phyloP scores from a whole-genome alignment of 2,329 filamentous ascomycete species.

The Aspergillus pseudonomiae region DNA sequence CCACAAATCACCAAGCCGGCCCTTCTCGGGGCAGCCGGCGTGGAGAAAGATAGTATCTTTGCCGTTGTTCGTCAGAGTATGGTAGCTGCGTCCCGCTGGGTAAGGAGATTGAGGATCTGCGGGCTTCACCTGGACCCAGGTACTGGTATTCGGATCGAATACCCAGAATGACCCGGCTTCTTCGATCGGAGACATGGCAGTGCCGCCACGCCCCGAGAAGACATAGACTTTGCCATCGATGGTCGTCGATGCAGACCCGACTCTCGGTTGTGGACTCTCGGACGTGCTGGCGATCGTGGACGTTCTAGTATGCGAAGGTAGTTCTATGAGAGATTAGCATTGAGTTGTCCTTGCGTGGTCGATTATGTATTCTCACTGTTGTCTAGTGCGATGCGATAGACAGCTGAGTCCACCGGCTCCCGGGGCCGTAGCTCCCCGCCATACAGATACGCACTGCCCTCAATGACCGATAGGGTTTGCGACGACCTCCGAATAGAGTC shows the following conservation, averaged over 20 bases:
- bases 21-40: slow-evolving; percentile 69
- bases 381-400: slow-evolving; percentile 65
- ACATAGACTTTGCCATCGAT: slow-evolving; percentile 74
- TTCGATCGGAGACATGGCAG: slow-evolving; percentile 70
- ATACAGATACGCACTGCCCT: slow-evolving; percentile 68
- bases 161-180: slow-evolving; percentile 77
- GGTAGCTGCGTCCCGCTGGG: slow-evolving; percentile 72
- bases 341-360: no score
- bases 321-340: neutral
- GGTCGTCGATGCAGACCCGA: slow-evolving; percentile 72
- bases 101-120: slow-evolving; percentile 46
- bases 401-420: slow-evolving; percentile 70
- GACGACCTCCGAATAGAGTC: slow-evolving; percentile 62
- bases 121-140: slow-evolving; percentile 69
- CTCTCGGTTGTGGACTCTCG: slow-evolving; percentile 61
- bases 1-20: slow-evolving; percentile 73
- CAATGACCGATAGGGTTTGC: slow-evolving; percentile 67
- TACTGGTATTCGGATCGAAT: slow-evolving; percentile 66
- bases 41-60: slow-evolving; percentile 74
- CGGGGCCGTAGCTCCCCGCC: slow-evolving; percentile 72
- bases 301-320: neutral
- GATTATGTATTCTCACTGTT: slow-evolving; percentile 13
- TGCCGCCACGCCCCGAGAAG: slow-evolving; percentile 76
- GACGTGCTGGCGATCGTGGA: slow-evolving; percentile 31
- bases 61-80: slow-evolving; percentile 64